Base-by-base conservation (phyloP, 148 eudicot genomes). In the Amaranthus hypochondriacus region DNA sequence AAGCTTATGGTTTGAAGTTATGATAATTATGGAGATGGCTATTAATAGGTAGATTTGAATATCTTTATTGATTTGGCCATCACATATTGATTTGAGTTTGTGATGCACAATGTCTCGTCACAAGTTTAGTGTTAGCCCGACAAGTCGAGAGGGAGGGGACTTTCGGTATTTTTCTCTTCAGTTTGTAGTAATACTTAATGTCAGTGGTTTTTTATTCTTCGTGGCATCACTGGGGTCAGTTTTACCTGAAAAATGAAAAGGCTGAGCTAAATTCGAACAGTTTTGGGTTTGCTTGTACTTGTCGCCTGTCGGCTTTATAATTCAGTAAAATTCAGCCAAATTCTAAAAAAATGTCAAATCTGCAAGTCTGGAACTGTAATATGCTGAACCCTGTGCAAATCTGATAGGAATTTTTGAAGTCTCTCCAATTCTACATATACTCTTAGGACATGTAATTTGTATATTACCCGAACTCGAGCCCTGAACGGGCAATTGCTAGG, bases 1-100 rank as follows among this genome's bases (percentile, higher is more conserved):
- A 28, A 71, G 76, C 61, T 28, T 28, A 28, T 28, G 39, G 39
- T 28, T 71, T 48, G 52, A 59, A 66, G n/a, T 64, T 28, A 21
- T 69, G 18, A 11, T 62, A 5, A 14, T 28, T 28, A 28, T 28
- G 39, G 39, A 62, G 15, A 4, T 13, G n/a, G 28, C 9, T 28
- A 28, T 28, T 28, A 28, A 28, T 28, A 28, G 39, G 39, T 28
- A 28, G 39, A 28, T 28, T 28, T 28, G 39, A 28, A 28, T 28
- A 28, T 28, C 39, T 28, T 28, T 28, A 28, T 28, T 28, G 39
- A 28, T 28, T 28, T 28, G 39, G 39, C 39, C 39, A 28, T 28
- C 39, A 28, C 39, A 1, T 28, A 28, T 28, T 28, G 39, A 28
- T 28, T 28, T 28, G 39, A 28, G 39, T 28, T 28, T 28, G 39